Conservation (phyloP, 495 filamentous ascomycete species). For the Podospora tetraspora region DNA sequence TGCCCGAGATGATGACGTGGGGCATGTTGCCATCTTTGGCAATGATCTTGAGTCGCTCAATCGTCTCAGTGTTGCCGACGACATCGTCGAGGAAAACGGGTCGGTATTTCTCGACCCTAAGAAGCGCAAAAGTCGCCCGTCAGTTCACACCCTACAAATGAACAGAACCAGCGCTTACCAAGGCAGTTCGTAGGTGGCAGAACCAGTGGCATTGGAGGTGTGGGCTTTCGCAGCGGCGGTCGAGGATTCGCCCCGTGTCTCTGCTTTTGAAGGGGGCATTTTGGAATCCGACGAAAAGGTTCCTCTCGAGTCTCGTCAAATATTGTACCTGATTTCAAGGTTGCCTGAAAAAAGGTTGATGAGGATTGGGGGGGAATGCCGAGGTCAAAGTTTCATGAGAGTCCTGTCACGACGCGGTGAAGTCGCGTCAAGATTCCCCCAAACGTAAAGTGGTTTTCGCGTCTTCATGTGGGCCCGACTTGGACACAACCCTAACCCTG, state of each 20-base stretch:
- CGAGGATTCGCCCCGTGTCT: constrained; percentile 66
- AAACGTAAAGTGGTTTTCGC: neutral
- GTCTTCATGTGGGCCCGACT: neutral
- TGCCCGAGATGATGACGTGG: constrained; percentile 97
- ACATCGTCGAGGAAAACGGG: constrained; percentile 92
- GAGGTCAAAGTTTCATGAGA: neutral
- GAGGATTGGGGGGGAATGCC: neutral
- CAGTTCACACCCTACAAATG: constrained; percentile 7
- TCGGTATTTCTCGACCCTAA: constrained; percentile 97
- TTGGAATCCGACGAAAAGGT: constrained; percentile 6
- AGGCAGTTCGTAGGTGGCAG: constrained; percentile 77
- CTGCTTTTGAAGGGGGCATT: constrained; percentile 41
- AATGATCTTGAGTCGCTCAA: constrained; percentile 97
- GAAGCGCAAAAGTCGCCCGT: neutral
- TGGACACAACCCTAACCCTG: neutral
- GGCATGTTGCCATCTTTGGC: constrained; percentile 99
- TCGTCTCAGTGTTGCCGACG: constrained; percentile 94
- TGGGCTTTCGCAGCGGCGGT: constrained; percentile 61
- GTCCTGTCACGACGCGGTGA: neutral
- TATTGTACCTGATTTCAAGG: neutral
- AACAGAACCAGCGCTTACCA: constrained; percentile 54
- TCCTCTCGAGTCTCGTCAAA: constrained; percentile 1
- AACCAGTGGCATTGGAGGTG: constrained; percentile 56
- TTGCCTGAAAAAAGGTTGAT: neutral
- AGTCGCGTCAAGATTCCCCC: neutral